Base-by-base conservation (phyloP, 768 basidiomycete species). In the Leccinum olivaceopallidum region DNA sequence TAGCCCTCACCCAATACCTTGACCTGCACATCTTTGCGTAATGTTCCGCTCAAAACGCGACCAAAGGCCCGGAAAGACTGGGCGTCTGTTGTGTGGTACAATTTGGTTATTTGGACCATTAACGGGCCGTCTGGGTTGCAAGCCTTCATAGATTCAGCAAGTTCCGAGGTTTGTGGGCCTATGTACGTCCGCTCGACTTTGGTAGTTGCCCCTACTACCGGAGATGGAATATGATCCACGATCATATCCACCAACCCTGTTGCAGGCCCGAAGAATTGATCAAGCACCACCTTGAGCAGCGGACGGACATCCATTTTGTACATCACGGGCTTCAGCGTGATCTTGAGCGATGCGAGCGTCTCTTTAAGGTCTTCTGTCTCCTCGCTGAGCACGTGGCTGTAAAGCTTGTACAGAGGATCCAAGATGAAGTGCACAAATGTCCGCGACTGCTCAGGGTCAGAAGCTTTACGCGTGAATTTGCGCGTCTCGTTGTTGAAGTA, bases 301-400 rank as follows among this genome's bases (percentile, higher is more conserved):
- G 97, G 97, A 58, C 96, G 80, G 6, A 95, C 95, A 71, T 99
- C 97, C 94, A 99, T 98, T 80, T 98, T 98, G 83, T 89, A 99
- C 85, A 93, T 90, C 34, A 94, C 81, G 0, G 95, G 90, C 76
- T 95, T 97, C 65, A 99, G 79, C 44, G 85, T 80, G 69, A 99
- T 98, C 2, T 87, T 86, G 36, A 99, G 81, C 10, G 82, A 79
- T 10, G 77, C 78, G 51, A 99, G 79, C 4, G 96, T 99, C 60
- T 80, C 81, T 71, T 88, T 90, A 37, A 99, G 83, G 34, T 82
- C 81, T n/a, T 93, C 95, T 0, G 92, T 90, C 66, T 98, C 94
- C 75, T 96, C 92, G 69, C 95, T 95, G 47, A 99, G 79, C 5
- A 98, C 96, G 72, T 95, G 84, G 61, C 91, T 93, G 76, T 99